phyloP scores from a whole-genome alignment of 148 eudicot species.

The Vaccinium myrtillus region DNA sequence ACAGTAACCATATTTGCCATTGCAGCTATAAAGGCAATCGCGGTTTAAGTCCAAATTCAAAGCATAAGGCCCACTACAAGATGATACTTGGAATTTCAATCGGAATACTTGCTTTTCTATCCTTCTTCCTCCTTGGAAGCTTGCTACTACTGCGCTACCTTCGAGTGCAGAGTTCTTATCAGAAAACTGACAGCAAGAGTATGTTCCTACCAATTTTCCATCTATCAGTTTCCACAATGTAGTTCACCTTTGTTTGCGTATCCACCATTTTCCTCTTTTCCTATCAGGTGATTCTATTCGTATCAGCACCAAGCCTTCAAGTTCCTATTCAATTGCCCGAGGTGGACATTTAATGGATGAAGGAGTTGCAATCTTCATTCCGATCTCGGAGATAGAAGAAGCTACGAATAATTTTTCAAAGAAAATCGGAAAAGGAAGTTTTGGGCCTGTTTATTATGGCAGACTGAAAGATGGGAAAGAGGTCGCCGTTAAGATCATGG shows the following conservation, averaged over 20 bases:
- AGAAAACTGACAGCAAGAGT: constrained; percentile 52
- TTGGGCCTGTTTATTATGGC: constrained; percentile 94
- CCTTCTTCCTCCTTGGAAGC: constrained; percentile 43
- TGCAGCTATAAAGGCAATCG: constrained; percentile 78
- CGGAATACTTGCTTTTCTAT: constrained; percentile 48
- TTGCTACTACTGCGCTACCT: constrained; percentile 41
- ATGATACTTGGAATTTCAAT: constrained; percentile 53
- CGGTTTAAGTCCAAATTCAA: constrained; percentile 46
- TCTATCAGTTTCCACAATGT: background rate
- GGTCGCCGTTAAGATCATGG: constrained; percentile 84
- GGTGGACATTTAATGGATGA: constrained; percentile 74
- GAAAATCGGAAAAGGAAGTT: constrained; percentile 87
- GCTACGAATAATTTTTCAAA: constrained; percentile 69
- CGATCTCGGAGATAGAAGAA: constrained; percentile 68
- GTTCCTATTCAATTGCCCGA: constrained; percentile 39
- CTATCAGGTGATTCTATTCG: constrained; percentile 46
- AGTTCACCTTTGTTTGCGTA: background rate
- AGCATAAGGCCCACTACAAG: constrained; percentile 31
- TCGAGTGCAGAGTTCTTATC: constrained; percentile 44
- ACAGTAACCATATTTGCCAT: constrained; percentile 8
- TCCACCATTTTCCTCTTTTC: constrained; percentile 18
- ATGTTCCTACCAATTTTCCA: constrained; percentile 12
- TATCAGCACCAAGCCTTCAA: constrained; percentile 44
- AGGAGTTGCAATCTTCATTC: constrained; percentile 69
- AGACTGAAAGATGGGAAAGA: constrained; percentile 86